A percentile compares a stretch with the other conserved stretches of the same genome.
Evolutionary conservation across 2,329 filamentous ascomycete species (phyloP).

Genomic region (Polychaeton citri): DNA sequence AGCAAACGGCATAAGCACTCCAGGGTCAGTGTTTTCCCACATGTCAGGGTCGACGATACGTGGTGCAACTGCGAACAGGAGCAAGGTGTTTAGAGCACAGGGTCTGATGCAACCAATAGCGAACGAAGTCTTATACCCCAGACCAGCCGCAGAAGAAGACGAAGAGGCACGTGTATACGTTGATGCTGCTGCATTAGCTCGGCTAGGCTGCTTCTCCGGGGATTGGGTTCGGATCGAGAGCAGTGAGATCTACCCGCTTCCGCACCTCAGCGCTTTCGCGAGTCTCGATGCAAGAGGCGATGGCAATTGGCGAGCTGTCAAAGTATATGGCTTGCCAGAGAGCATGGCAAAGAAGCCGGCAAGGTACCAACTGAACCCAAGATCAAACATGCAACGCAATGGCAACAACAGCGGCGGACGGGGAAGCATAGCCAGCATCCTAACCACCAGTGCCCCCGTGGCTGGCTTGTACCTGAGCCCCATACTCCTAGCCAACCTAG

Average conservation of each 20-base stretch:
- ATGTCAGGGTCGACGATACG: conserved; percentile 75
- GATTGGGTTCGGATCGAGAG: conserved; percentile 87
- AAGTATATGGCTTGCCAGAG: conserved; percentile 80
- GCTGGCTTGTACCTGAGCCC: conserved; percentile 66
- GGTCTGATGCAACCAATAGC: conserved; percentile 61
- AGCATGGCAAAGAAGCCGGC: conserved; percentile 41
- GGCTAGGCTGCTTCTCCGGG: conserved; percentile 91
- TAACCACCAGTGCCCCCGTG: conserved; percentile 39
- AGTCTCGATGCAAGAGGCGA: conserved; percentile 52
- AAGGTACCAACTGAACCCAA: conserved; percentile 41
- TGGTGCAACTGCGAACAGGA: conserved; percentile 51
- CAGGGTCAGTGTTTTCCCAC: conserved; percentile 78
- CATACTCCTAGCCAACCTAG: conserved; percentile 73
- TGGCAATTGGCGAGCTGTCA: conserved; percentile 67
- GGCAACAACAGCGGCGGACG: conserved; percentile 27
- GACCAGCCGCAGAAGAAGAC: conserved; percentile 71
- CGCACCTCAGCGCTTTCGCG: conserved; percentile 53
- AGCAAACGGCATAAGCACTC: conserved; percentile 63
- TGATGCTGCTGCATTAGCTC: conserved; percentile 70
- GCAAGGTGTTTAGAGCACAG: conserved; percentile 73
- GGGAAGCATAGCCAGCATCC: conserved; percentile 40
- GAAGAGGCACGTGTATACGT: conserved; percentile 80
- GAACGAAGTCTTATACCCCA: conserved; percentile 70
- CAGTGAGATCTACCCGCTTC: conserved; percentile 57
- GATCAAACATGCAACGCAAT: conserved; percentile 4